Evolutionary conservation across 352 stramenopile genomes (phyloP), one percentile per base, ranked within the genome.

Genomic region (Phytopythium cucurbitacearum): DNA sequence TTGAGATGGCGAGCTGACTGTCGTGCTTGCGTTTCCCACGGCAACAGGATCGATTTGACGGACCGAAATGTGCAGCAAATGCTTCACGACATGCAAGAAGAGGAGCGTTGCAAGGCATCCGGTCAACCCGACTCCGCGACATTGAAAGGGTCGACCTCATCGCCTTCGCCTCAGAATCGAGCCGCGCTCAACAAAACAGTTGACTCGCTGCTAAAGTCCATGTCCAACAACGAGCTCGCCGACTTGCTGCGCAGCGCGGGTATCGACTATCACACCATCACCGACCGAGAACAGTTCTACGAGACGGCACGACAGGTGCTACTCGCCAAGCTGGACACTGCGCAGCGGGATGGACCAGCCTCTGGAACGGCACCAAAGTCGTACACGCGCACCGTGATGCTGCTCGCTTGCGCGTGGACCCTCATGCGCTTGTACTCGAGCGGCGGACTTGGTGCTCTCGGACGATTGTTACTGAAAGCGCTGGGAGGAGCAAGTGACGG

Each of bases 251-350:
- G 60, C 10, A 53, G 60, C 10, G 84, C 92, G 62, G 84, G 85
- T 0, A 74, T 94, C 54, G 78, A 89, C 56, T 85, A 86, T 40
- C 75, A 90, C 53, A 81, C 83, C 49, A 90, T 92, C 55, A 72
- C 68, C 5, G 81, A 90, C 49, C 71, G 71, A 6, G 77, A 91
- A 3, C 63, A 91, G 48, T 79, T 92, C 39, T 57, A 89, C n/a
- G 80, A 87, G 40, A 91, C 74, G 5, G 81, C 80, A 40, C 74
- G 74, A 7, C 73, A 89, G 59, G 74, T 94, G 15, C 50, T 92
- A 13, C 48, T 67, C 16, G 56, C 74, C 13, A 92, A 91, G 49
- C 50, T 94, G 7, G 65, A 66, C 35, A 59, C 60, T 4, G 60
- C 47, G 12, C 51, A 65, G 33, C 51, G 59, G 21, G 36, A 46